These are phyloP conservation scores for Hymenoscyphus infarciens DNA, from an alignment of 2,329 filamentous ascomycete genomes.

Conservation along the genomic window DNA sequence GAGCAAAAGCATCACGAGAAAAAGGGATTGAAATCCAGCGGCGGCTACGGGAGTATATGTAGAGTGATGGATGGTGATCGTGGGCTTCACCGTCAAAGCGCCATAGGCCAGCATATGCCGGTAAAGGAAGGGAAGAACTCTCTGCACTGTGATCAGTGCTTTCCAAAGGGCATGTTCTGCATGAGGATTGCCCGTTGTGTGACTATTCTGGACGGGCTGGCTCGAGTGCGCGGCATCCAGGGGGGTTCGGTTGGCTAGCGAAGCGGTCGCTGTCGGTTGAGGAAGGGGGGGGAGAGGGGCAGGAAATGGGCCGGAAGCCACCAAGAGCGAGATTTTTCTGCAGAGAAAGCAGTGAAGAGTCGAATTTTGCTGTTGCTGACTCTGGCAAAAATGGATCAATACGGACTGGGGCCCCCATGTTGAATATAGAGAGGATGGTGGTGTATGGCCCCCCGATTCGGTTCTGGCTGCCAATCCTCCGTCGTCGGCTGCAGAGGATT, in stretches of 20 bases:
- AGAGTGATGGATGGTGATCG: conserved; percentile 20
- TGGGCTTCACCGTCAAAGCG: conserved; percentile 27
- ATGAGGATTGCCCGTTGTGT: conserved; percentile 22
- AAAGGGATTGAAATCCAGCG: conserved; percentile 22
- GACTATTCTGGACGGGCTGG: conserved; percentile 24
- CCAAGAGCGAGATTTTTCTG: neutral
- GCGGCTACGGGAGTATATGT: conserved; percentile 35
- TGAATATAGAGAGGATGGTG: neutral
- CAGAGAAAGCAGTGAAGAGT: conserved; percentile 6
- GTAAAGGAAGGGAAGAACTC: conserved; percentile 14
- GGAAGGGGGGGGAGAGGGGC: neutral
- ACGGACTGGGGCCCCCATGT: neutral
- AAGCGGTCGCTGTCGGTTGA: conserved; percentile 21
- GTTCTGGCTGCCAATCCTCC: conserved; percentile 1
- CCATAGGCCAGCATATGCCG: conserved; percentile 30
- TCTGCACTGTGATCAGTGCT: conserved; percentile 32
- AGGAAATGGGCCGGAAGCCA: neutral
- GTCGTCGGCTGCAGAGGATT: conserved; percentile 1
- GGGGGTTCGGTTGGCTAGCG: conserved; percentile 22
- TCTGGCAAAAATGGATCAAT: neutral
- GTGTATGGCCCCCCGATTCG: conserved; percentile 7
- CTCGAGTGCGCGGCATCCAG: conserved; percentile 14
- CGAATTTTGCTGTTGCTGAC: neutral
- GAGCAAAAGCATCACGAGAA: conserved; percentile 29
- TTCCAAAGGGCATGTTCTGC: conserved; percentile 24